Evolutionary conservation across 2,329 filamentous ascomycete species (phyloP).

Genomic region (Pseudogymnoascus sp.): DNA sequence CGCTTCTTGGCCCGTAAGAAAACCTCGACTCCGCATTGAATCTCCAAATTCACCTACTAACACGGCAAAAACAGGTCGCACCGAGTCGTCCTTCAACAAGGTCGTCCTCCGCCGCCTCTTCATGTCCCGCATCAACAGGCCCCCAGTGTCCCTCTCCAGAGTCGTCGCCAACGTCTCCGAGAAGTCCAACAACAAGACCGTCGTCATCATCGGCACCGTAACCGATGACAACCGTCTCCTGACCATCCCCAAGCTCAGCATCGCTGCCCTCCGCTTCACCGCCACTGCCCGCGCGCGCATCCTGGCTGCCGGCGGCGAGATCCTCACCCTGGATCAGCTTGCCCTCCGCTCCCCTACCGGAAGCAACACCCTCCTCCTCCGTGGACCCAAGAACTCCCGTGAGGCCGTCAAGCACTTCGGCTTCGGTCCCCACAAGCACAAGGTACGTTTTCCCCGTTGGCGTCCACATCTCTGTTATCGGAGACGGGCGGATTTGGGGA

Average conservation of each 20-base stretch:
- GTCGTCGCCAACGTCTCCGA: conserved; percentile 65
- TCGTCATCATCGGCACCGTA: conserved; percentile 90
- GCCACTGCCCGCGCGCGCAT: conserved; percentile 92
- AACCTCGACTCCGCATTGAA: no score
- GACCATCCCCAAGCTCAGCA: conserved; percentile 80
- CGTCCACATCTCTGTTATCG: no score
- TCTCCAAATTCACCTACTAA: background rate
- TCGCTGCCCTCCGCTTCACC: conserved; percentile 95
- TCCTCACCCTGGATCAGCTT: conserved; percentile 93
- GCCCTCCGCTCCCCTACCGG: conserved; percentile 91
- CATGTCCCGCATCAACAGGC: conserved; percentile 98
- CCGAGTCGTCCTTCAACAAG: conserved; percentile 98
- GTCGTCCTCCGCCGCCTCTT: conserved; percentile 94
- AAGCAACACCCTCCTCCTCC: conserved; percentile 92
- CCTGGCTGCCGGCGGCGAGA: conserved; percentile 85
- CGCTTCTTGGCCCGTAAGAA: conserved; percentile 81
- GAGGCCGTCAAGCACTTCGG: conserved; percentile 99
- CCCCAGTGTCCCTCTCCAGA: conserved; percentile 88
- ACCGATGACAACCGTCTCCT: conserved; percentile 96
- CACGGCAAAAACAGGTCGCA: conserved; percentile 58
- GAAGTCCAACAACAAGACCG: conserved; percentile 65
- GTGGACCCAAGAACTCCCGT: conserved; percentile 95
- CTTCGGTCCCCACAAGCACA: conserved; percentile 95
- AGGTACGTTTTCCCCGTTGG: conserved; percentile 57
- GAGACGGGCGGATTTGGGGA: no score